phyloP scores from a whole-genome alignment of 306 rosid species.

The Cicer judaicum region DNA sequence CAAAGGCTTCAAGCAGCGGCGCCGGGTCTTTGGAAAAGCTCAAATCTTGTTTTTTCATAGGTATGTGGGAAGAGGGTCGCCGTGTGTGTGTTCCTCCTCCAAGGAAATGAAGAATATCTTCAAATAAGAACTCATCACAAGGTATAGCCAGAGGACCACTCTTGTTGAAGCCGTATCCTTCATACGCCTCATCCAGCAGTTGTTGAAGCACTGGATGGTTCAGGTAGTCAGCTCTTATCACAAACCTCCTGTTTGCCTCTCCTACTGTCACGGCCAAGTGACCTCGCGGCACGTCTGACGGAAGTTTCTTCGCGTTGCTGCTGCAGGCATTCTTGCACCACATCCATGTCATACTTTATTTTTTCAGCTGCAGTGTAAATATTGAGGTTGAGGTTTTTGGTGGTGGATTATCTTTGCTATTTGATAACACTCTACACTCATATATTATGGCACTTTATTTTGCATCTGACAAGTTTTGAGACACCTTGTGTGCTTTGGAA shows the following conservation, averaged over 20 bases:
- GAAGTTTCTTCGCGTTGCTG: conserved; percentile 40
- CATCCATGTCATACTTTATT: conserved; percentile 42
- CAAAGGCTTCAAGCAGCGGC: conserved; percentile 49
- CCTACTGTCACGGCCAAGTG: conserved; percentile 54
- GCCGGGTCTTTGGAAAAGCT: conserved; percentile 40
- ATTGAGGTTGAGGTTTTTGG: conserved; percentile 29
- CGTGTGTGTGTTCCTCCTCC: conserved; percentile 29
- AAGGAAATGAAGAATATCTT: conserved; percentile 55
- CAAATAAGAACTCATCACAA: conserved; percentile 54
- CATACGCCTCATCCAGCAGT: conserved; percentile 56
- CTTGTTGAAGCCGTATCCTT: conserved; percentile 51
- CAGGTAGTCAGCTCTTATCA: conserved; percentile 53
- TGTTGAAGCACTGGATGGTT: conserved; percentile 50
- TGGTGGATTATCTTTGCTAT: conserved; percentile 14
- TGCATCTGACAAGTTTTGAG: conserved; percentile 16
- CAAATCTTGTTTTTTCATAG: conserved; percentile 40
- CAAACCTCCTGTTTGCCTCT: conserved; percentile 50
- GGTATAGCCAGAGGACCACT: conserved; percentile 59
- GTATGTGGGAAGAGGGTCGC: conserved; percentile 43
- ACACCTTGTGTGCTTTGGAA: conserved; percentile 43
- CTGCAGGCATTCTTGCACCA: conserved; percentile 49
- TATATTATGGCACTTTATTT: conserved; percentile 22
- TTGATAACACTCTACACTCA: conserved; percentile 21
- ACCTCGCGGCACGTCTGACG: conserved; percentile 50
- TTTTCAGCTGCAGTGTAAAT: background rate